Conservation (phyloP, 306 rosid species). For the Pterocarpus santalinus region DNA sequence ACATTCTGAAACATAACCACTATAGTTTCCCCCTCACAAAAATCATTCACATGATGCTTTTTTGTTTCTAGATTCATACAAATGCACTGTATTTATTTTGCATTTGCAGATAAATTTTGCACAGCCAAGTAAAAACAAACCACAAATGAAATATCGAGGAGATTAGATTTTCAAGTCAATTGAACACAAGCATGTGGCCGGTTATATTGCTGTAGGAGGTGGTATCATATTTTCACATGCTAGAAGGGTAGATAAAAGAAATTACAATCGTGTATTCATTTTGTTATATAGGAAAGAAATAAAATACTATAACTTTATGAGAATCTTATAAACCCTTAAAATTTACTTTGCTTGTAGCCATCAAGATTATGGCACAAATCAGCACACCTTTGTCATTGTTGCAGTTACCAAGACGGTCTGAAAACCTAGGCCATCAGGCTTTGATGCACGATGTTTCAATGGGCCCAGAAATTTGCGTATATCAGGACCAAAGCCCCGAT, state of each 20-base stretch:
- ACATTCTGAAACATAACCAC: not conserved
- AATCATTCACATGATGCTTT: not conserved
- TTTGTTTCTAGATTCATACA: slow-evolving; percentile 16
- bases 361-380: slow-evolving; percentile 43
- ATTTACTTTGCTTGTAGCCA: slow-evolving; percentile 19
- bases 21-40: not conserved
- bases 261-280: not conserved
- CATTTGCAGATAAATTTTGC: slow-evolving; percentile 10
- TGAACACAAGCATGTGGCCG: slow-evolving; percentile 16
- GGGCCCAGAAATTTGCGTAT: slow-evolving; percentile 88
- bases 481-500: slow-evolving; percentile 98
- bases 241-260: slow-evolving; percentile 6
- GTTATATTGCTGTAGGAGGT: not conserved
- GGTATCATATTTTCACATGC: not conserved
- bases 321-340: slow-evolving; percentile 19
- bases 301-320: slow-evolving; percentile 24
- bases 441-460: slow-evolving; percentile 72
- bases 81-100: not conserved
- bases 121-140: not conserved
- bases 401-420: slow-evolving; percentile 96
- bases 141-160: not conserved
- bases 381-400: slow-evolving; percentile 86
- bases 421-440: slow-evolving; percentile 73
- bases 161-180: not conserved
- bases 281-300: not conserved